Base-by-base conservation (phyloP, 1,284 basidiomycete genomes). In the Crucibulum parvulum region DNA sequence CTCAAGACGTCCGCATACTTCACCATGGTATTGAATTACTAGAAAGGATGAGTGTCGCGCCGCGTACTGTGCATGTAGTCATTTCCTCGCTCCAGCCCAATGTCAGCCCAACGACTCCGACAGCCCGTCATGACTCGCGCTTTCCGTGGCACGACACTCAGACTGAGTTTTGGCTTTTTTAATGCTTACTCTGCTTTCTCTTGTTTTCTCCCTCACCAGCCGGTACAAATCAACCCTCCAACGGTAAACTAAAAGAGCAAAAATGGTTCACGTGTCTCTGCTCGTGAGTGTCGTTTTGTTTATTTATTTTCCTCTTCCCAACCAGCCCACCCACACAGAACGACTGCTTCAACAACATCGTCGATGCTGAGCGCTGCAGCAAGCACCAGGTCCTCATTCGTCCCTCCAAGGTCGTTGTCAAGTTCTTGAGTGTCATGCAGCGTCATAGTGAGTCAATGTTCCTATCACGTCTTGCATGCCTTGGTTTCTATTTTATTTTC, bases 301-400 rank as follows among this genome's bases (percentile, higher is more conserved):
- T 18, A 56, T 8, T 51, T 10, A 18, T 59, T 43, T 45, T 15
- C 37, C 50, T 63, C 60, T 47, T 63, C 37, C 43, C 47, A n/a
- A 58, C 24, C n/a, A 39, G 45, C 46, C n/a, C 55, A 34, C 18
- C 56, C 24, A 53, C 65, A 47, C 57, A 92, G 88, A 94, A 94
- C 75, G 93, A 95, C 81, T 93, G 91, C 84, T 82, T 93, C 85
- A 97, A 97, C 89, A 96, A 94, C 88, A 97, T 98, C 70, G 94
- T 96, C 90, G 98, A 98, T 72, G 96, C 96, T 74, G 96, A 98
- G 86, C 93, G 95, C 77, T 93, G 95, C 76, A 96, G 96, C 76
- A 98, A 98, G 87, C 94, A 95, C 73, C 96, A 98, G 84, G 96
- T 98, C 66, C 90, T 98, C 69, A 88, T 98, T 80, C 90, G 96